A percentile compares a stretch with the other conserved stretches of the same genome.
These are phyloP conservation scores for Xylaria sp. DNA, from an alignment of 2,329 filamentous ascomycete species.

Conservation along the genomic window DNA sequence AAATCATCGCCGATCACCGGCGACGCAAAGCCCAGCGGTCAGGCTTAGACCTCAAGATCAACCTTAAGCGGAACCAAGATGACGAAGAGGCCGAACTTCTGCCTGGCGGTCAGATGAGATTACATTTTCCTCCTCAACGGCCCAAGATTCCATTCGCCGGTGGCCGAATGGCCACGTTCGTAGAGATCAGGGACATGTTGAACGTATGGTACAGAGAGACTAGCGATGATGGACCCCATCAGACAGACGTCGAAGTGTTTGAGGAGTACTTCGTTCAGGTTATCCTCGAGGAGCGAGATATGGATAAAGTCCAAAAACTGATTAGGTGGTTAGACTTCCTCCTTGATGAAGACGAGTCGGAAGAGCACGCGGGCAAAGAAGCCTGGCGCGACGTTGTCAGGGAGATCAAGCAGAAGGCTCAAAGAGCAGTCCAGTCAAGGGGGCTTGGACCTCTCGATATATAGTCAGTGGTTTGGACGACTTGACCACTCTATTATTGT, in stretches of 20 bases:
- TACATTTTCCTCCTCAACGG: constrained; percentile 55
- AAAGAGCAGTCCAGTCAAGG: constrained; percentile 59
- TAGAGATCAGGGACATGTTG: constrained; percentile 75
- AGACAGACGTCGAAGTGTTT: constrained; percentile 77
- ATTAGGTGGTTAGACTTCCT: constrained; percentile 70
- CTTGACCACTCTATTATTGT: neutral
- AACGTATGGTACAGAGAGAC: constrained; percentile 79
- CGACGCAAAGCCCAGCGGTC: constrained; percentile 64
- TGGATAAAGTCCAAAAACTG: constrained; percentile 74
- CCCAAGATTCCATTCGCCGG: constrained; percentile 54
- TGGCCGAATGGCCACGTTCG: constrained; percentile 48
- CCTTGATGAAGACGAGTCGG: constrained; percentile 54
- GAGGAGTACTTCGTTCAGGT: constrained; percentile 75
- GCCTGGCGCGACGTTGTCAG: constrained; percentile 54
- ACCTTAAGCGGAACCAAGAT: constrained; percentile 23
- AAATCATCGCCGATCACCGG: constrained; percentile 78
- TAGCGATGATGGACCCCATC: constrained; percentile 74
- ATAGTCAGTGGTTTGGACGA: neutral
- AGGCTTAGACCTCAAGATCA: constrained; percentile 52
- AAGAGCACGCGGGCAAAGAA: constrained; percentile 43
- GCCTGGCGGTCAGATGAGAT: constrained; percentile 47
- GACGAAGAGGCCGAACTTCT: constrained; percentile 21
- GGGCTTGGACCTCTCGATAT: constrained; percentile 63
- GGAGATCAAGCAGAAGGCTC: constrained; percentile 56
- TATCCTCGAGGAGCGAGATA: constrained; percentile 75